A percentile compares a stretch with the other conserved stretches of the same genome.
Conservation (phyloP, 2,329 filamentous ascomycete species). For the Aspergillus ochraceoroseus region DNA sequence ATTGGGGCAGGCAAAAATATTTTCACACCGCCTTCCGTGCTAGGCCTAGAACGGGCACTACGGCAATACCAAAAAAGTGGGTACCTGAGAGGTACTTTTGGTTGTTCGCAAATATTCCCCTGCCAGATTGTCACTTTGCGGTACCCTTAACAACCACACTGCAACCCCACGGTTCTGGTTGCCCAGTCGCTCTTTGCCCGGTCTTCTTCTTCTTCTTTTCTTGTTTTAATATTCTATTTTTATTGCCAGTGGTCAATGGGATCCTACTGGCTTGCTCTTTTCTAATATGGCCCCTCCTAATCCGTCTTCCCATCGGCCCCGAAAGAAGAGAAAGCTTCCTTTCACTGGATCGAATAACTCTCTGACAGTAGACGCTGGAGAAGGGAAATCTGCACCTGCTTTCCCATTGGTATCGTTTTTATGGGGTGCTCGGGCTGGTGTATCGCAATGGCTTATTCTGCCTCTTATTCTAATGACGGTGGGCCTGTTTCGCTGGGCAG, state of each 20-base stretch:
- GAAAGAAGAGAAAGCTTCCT: slow-evolving; percentile 43
- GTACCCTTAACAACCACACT: slow-evolving; percentile 4
- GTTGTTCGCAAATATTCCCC: slow-evolving; percentile 3
- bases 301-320: slow-evolving; percentile 40
- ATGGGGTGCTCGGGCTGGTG: slow-evolving; percentile 75
- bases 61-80: slow-evolving; percentile 19
- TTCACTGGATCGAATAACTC: slow-evolving; percentile 40
- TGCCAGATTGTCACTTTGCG: slow-evolving; percentile 12
- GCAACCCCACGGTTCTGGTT: too few relatives aligned
- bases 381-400: slow-evolving; percentile 55
- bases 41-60: slow-evolving; percentile 18
- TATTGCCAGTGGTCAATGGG: slow-evolving; percentile 21
- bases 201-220: not conserved
- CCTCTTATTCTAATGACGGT: slow-evolving; percentile 82
- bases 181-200: too few relatives aligned
- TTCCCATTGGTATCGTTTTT: slow-evolving; percentile 93
- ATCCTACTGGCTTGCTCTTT: slow-evolving; percentile 16
- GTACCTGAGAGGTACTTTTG: slow-evolving; percentile 16
- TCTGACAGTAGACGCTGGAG: slow-evolving; percentile 42
- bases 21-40: slow-evolving; percentile 27
- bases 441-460: slow-evolving; percentile 88
- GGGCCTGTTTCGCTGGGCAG: slow-evolving; percentile 90
- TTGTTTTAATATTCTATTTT: not conserved
- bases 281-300: slow-evolving; percentile 28
- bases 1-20: slow-evolving; percentile 31